Evolutionary conservation across 371 early-diverging fungal species (phyloP).

Genomic region (Mortierella sp.): DNA sequence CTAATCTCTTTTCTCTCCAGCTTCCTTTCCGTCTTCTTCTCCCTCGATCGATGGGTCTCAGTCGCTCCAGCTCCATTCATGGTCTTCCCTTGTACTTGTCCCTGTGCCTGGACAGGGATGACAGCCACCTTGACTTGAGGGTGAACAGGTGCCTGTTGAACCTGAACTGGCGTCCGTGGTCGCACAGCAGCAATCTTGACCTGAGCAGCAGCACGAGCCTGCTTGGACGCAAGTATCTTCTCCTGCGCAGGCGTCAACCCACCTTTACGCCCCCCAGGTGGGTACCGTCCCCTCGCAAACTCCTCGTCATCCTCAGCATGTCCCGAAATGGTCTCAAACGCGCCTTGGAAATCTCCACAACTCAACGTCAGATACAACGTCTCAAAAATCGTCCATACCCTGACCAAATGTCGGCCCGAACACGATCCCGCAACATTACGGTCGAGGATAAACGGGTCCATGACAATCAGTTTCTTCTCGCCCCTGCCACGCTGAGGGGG

Average conservation of each 20-base stretch:
- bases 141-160: neutral
- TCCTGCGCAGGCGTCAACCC: neutral
- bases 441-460: slow-evolving; percentile 52
- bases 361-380: slow-evolving; percentile 34
- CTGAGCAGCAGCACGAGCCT: neutral
- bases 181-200: neutral
- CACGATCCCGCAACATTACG: slow-evolving; percentile 46
- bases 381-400: slow-evolving; percentile 47
- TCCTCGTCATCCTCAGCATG: neutral
- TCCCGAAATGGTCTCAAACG: slow-evolving; percentile 18
- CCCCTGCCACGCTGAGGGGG: slow-evolving; percentile 21
- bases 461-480: slow-evolving; percentile 43
- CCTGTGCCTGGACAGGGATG: neutral
- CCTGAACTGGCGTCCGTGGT: neutral
- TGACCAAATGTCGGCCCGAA: slow-evolving; percentile 16
- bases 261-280: neutral
- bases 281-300: neutral
- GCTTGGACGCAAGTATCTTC: neutral
- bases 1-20: neutral
- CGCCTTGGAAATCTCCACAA: slow-evolving; percentile 26
- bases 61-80: neutral
- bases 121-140: neutral
- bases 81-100: neutral
- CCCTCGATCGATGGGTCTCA: slow-evolving; percentile 18
- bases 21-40: slow-evolving; percentile 27